Conservation (phyloP, 169 alveolate genomes). For the Eimeria falciformis region DNA sequence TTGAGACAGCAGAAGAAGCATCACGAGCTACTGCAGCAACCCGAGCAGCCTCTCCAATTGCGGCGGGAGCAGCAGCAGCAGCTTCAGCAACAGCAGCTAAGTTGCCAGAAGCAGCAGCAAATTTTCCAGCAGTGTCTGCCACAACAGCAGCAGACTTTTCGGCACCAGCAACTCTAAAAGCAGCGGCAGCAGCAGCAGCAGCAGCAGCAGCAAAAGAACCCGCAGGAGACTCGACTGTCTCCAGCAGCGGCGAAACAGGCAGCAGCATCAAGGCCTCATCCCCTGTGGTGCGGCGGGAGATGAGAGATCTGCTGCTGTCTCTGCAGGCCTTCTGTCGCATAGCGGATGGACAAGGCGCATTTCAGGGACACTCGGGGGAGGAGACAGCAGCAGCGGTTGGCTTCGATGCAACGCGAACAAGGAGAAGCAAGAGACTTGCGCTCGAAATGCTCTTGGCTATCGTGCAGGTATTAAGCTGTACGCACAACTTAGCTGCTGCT, state of each 20-base stretch:
- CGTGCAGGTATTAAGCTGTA: neutral
- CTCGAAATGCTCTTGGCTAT: neutral
- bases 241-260: constrained; percentile 5
- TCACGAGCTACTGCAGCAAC: neutral
- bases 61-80: neutral
- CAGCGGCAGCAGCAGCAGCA: constrained; percentile 3
- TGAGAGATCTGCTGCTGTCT: neutral
- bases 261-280: neutral
- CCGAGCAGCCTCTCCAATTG: neutral
- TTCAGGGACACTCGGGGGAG: neutral
- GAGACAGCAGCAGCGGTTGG: neutral
- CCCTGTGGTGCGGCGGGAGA: constrained; percentile 4
- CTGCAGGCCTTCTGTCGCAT: constrained; percentile 29
- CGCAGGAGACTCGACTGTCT: neutral
- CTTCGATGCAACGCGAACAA: neutral
- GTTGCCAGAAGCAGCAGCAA: neutral
- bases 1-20: neutral
- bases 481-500: neutral
- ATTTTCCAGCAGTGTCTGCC: neutral
- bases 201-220: neutral
- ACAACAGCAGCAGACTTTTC: neutral
- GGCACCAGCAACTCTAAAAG: neutral
- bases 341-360: neutral
- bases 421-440: constrained; percentile 1
- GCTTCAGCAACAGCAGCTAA: neutral